These are phyloP conservation scores for Mucor plumbeus DNA, from an alignment of 371 early-diverging fungal species.

Conservation along the genomic window DNA sequence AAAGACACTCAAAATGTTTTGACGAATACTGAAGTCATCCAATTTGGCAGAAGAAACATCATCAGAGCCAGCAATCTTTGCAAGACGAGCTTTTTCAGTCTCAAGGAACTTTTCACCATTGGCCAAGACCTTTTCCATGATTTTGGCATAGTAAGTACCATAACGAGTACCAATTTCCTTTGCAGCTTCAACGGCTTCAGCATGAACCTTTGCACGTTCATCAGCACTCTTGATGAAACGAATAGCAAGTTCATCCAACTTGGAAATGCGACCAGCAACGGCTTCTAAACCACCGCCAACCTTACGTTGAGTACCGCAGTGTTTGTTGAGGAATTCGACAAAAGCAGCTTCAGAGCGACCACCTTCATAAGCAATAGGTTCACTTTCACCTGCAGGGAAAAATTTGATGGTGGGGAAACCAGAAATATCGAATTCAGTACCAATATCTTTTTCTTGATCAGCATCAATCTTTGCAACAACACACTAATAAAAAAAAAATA, in stretches of 20 bases:
- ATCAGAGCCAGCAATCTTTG: slow-evolving; percentile 67
- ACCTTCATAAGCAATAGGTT: slow-evolving; percentile 77
- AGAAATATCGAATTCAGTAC: slow-evolving; percentile 65
- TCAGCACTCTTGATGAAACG: slow-evolving; percentile 59
- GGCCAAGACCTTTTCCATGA: slow-evolving; percentile 73
- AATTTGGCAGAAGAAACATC: slow-evolving; percentile 64
- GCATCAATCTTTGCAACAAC: slow-evolving; percentile 95
- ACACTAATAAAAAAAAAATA: slow-evolving; percentile 36
- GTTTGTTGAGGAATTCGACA: slow-evolving; percentile 87
- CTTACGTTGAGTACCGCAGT: slow-evolving; percentile 81
- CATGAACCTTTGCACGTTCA: slow-evolving; percentile 44
- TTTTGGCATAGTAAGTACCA: slow-evolving; percentile 76
- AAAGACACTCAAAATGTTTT: slow-evolving; percentile 76
- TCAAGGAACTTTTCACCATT: slow-evolving; percentile 62
- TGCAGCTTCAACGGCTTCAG: slow-evolving; percentile 43
- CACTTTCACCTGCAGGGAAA: slow-evolving; percentile 75
- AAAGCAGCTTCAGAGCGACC: slow-evolving; percentile 84
- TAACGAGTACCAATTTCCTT: slow-evolving; percentile 37
- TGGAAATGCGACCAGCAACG: slow-evolving; percentile 69
- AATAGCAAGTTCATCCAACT: slow-evolving; percentile 69
- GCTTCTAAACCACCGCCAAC: slow-evolving; percentile 74
- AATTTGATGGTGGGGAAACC: slow-evolving; percentile 91
- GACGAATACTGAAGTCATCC: slow-evolving; percentile 79
- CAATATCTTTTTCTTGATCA: slow-evolving; percentile 59
- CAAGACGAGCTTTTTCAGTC: slow-evolving; percentile 73